Conservation (phyloP, 1,284 basidiomycete species). For the Trametes hirsuta region DNA sequence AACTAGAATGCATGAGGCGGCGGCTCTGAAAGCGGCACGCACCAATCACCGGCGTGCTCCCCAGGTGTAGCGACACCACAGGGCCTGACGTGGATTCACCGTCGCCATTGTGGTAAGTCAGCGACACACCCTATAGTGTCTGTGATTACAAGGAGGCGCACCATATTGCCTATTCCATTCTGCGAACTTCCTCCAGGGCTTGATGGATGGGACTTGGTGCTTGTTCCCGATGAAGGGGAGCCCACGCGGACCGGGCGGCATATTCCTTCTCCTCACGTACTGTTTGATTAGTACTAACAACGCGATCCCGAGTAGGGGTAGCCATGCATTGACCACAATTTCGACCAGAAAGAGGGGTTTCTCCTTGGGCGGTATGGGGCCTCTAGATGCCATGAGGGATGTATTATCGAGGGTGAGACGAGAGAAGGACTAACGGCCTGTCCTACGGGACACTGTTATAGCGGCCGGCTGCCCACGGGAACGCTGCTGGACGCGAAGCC, state of each 20-base stretch:
- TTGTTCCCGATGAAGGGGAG: conserved; percentile 51
- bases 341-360: not conserved
- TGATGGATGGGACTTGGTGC: conserved; percentile 48
- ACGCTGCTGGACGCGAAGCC: not conserved
- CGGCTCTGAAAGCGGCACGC: conserved; percentile 4
- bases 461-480: conserved; percentile 8
- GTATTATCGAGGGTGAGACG: not conserved
- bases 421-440: not conserved
- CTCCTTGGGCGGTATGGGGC: not conserved
- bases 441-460: conserved; percentile 6
- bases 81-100: conserved; percentile 39
- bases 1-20: not conserved
- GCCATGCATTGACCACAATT: not conserved
- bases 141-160: conserved; percentile 20
- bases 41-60: conserved; percentile 52
- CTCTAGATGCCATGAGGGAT: not conserved
- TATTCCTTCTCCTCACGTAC: conserved; percentile 27
- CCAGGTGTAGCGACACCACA: conserved; percentile 57
- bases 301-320: not conserved
- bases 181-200: conserved; percentile 54
- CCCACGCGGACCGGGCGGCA: conserved; percentile 50
- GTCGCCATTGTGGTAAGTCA: not conserved
- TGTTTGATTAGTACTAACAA: conserved; percentile 9
- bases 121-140: not conserved
- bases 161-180: conserved; percentile 53